These are phyloP conservation scores for Coemansia sp. DNA, from an alignment of 192 early-diverging fungal genomes.

Conservation along the genomic window DNA sequence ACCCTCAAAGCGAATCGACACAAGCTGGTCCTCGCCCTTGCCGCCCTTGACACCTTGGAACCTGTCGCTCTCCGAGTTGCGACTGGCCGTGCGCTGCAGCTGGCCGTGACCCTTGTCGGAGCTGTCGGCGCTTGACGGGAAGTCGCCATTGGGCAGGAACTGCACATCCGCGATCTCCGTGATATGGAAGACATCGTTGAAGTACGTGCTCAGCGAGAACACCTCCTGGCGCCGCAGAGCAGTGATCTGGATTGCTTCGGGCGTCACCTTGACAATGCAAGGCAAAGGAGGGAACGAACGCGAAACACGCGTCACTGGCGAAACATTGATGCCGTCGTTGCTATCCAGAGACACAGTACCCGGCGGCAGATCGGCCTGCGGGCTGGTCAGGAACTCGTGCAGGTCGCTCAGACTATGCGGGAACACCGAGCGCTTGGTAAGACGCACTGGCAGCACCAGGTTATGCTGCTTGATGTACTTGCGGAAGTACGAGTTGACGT, in stretches of 20 bases:
- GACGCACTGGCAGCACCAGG: constrained; percentile 45
- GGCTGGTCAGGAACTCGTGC: constrained; percentile 65
- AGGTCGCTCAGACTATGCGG: constrained; percentile 65
- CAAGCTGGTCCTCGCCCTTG: constrained; percentile 57
- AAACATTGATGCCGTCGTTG: constrained; percentile 59
- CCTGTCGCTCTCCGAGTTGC: constrained; percentile 45
- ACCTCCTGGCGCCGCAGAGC: constrained; percentile 73
- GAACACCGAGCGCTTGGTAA: constrained; percentile 68
- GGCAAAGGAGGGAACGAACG: constrained; percentile 64
- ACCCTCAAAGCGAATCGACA: constrained; percentile 73
- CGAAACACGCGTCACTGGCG: constrained; percentile 66
- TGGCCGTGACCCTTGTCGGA: constrained; percentile 15
- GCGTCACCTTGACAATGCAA: constrained; percentile 76
- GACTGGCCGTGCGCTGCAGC: constrained; percentile 53
- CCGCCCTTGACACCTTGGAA: not conserved
- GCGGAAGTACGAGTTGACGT: constrained; percentile 74
- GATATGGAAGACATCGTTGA: constrained; percentile 87
- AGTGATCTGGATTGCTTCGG: constrained; percentile 79
- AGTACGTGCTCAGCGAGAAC: constrained; percentile 62
- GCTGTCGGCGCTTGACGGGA: constrained; percentile 11
- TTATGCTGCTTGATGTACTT: constrained; percentile 58
- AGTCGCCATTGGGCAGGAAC: constrained; percentile 35
- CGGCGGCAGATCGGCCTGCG: constrained; percentile 74
- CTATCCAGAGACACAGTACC: constrained; percentile 72
- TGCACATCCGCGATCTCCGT: constrained; percentile 73